A percentile compares a stretch with the other conserved stretches of the same genome.
These are phyloP conservation scores for Chrysoporthe cubensis DNA, from an alignment of 2,329 filamentous ascomycete genomes.

Conservation along the genomic window DNA sequence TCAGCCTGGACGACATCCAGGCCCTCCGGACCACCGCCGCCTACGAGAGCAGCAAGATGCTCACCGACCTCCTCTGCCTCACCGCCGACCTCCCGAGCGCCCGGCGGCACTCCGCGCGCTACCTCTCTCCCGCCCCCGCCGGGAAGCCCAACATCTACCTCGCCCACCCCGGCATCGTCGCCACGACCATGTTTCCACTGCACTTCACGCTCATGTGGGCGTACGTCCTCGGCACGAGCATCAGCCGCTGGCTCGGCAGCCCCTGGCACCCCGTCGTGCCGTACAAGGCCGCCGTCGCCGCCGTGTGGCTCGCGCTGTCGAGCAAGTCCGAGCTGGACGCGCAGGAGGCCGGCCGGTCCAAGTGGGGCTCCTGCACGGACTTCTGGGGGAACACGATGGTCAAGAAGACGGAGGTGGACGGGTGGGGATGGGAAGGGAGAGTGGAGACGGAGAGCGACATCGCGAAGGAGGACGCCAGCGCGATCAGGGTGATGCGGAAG, in stretches of 20 bases:
- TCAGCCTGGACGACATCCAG: conserved; percentile 76
- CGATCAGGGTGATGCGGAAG: conserved; percentile 52
- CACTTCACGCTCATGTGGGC: conserved; percentile 68
- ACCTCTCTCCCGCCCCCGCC: conserved; percentile 44
- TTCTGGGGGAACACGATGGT: conserved; percentile 61
- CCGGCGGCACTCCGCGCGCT: conserved; percentile 58
- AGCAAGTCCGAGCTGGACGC: conserved; percentile 65
- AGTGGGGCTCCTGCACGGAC: conserved; percentile 83
- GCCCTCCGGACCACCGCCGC: conserved; percentile 63
- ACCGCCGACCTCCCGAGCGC: conserved; percentile 71
- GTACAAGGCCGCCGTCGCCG: conserved; percentile 76
- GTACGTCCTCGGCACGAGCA: conserved; percentile 69
- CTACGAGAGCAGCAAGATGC: conserved; percentile 86
- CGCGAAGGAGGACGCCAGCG: conserved; percentile 43
- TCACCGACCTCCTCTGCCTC: conserved; percentile 83
- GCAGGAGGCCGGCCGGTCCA: conserved; percentile 59
- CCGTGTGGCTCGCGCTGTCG: conserved; percentile 78
- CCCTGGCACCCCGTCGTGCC: conserved; percentile 83
- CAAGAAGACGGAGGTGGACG: conserved; percentile 80
- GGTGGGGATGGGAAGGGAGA: conserved; percentile 76
- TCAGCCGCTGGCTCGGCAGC: conserved; percentile 79
- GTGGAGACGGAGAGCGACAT: conserved; percentile 52
- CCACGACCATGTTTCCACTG: conserved; percentile 79
- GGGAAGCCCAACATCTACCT: conserved; percentile 60
- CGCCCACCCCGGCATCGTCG: conserved; percentile 84